Evolutionary conservation across 2,329 filamentous ascomycete species (phyloP).

Genomic region (Hypoxylon sp.): DNA sequence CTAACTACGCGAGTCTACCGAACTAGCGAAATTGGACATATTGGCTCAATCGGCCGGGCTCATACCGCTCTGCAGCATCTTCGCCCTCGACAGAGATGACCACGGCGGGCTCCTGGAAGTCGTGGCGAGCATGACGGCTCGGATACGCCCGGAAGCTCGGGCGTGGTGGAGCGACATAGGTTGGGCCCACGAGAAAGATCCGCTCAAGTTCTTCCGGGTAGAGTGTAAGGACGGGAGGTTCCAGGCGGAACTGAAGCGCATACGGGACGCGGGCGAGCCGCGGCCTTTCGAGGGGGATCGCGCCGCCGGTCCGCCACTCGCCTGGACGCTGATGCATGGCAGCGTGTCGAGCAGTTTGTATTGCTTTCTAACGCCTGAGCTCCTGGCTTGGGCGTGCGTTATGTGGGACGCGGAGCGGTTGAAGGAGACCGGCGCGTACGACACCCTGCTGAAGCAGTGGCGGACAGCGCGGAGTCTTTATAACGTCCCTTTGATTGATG

Average conservation of each 20-base stretch:
- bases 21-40: too few species aligned
- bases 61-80: not conserved
- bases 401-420: slow-evolving; percentile 40
- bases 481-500: too few species aligned
- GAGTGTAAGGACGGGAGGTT: too few species aligned
- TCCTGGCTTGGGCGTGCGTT: slow-evolving; percentile 38
- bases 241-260: not conserved
- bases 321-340: slow-evolving; percentile 39
- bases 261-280: slow-evolving; percentile 10
- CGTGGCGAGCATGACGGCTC: not conserved
- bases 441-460: slow-evolving; percentile 6
- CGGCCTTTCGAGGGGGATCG: slow-evolving; percentile 31
- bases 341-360: slow-evolving; percentile 40
- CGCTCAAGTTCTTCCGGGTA: not conserved
- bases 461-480: not conserved
- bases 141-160: too few species aligned
- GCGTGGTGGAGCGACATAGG: too few species aligned
- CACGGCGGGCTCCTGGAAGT: not conserved
- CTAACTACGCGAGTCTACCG: not conserved
- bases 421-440: not conserved
- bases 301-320: slow-evolving; percentile 33
- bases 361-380: slow-evolving; percentile 25
- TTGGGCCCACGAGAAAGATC: not conserved
- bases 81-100: not conserved
- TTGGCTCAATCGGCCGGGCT: not conserved